Evolutionary conservation across 179 eudicot genomes (phyloP).

Genomic region (Dionaea muscipula): DNA sequence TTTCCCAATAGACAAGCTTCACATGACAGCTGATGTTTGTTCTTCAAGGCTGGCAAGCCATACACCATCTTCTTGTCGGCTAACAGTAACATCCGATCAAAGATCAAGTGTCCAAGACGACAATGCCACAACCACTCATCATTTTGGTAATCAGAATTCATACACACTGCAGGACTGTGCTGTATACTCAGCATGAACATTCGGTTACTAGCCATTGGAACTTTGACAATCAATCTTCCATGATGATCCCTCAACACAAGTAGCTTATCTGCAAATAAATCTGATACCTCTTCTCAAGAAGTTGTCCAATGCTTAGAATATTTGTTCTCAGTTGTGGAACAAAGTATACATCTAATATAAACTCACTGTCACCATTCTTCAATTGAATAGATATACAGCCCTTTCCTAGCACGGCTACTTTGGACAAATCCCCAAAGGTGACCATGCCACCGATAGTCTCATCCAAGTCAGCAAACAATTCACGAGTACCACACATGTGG

Average conservation of each 20-base stretch:
- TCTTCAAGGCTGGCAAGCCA: too few species aligned
- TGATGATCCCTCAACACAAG: constrained; percentile 2
- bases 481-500: constrained; percentile 10
- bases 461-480: not conserved
- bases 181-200: constrained; percentile 3
- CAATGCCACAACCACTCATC: constrained; percentile 14
- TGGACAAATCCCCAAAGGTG: too few species aligned
- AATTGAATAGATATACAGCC: constrained; percentile 9
- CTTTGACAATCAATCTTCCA: not conserved
- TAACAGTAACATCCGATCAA: too few species aligned
- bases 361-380: constrained; percentile 8
- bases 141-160: not conserved
- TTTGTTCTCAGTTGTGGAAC: constrained; percentile 10
- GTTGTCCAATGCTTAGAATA: constrained; percentile 12
- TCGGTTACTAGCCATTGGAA: not conserved
- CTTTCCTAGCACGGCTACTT: constrained; percentile 8
- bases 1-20: not conserved
- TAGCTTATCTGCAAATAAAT: constrained; percentile 1
- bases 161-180: not conserved
- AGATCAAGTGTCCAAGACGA: constrained; percentile 13
- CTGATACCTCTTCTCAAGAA: constrained; percentile 10
- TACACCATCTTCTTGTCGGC: too few species aligned
- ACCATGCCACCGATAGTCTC: too few species aligned
- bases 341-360: constrained; percentile 6
- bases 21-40: not conserved